These are phyloP conservation scores for Sicyos edulis DNA, from an alignment of 306 rosid species.

Conservation along the genomic window DNA sequence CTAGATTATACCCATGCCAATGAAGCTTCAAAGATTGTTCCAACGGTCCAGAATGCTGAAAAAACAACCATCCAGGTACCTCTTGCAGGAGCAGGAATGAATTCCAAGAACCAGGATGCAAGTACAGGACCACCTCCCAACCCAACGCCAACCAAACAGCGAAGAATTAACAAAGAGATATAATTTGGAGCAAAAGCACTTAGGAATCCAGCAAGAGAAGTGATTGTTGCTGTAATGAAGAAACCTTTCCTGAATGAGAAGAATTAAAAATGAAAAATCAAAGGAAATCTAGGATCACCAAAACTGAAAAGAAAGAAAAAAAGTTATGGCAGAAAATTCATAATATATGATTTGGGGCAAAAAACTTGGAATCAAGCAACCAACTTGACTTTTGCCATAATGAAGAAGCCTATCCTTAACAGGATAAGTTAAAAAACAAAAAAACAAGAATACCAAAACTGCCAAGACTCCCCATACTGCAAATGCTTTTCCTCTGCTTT, in stretches of 20 bases:
- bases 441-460: no score
- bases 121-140: conserved; percentile 96
- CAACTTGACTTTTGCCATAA: no score
- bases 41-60: conserved; percentile 90
- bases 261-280: conserved; percentile 13
- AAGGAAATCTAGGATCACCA: no score
- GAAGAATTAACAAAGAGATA: conserved; percentile 39
- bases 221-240: conserved; percentile 57
- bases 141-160: conserved; percentile 84
- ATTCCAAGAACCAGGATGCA: conserved; percentile 87
- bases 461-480: no score
- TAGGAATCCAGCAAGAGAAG: conserved; percentile 60
- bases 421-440: no score
- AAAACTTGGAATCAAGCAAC: no score
- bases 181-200: conserved; percentile 72
- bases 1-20: conserved; percentile 80
- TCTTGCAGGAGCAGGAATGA: conserved; percentile 86
- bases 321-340: no score
- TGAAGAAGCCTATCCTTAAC: no score
- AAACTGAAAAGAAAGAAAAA: no score
- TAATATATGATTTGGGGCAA: no score
- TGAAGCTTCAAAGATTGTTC: conserved; percentile 87
- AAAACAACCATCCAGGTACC: conserved; percentile 98
- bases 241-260: conserved; percentile 61
- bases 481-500: no score